phyloP scores from a whole-genome alignment of 768 basidiomycete species.

The Ramaria sp. region DNA sequence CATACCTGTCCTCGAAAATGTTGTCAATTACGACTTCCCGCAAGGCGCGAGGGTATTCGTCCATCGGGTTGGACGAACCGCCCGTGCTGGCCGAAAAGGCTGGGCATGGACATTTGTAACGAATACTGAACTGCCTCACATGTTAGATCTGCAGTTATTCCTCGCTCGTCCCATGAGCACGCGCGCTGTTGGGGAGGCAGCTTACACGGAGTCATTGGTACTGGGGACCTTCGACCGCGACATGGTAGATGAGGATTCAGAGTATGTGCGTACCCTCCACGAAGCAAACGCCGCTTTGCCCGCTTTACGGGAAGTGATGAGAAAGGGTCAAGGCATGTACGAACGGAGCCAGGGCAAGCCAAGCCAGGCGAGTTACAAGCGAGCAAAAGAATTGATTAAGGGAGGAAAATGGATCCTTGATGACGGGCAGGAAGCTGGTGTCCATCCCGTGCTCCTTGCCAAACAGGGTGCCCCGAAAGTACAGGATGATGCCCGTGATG shows the following conservation, averaged over 20 bases:
- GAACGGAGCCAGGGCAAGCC: constrained; percentile 91
- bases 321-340: constrained; percentile 85
- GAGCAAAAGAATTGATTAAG: constrained; percentile 81
- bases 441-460: constrained; percentile 58
- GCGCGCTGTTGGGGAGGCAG: constrained; percentile 43
- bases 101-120: constrained; percentile 97
- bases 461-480: constrained; percentile 23
- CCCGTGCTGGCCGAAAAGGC: constrained; percentile 87
- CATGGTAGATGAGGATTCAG: constrained; percentile 71
- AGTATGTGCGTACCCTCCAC: constrained; percentile 62
- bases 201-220: constrained; percentile 62
- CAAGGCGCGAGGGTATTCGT: constrained; percentile 89
- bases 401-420: constrained; percentile 60
- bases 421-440: constrained; percentile 38
- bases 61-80: constrained; percentile 94
- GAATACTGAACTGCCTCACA: constrained; percentile 74
- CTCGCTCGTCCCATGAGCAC: constrained; percentile 66
- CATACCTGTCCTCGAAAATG: constrained; percentile 92
- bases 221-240: constrained; percentile 79
- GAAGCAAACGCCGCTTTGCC: constrained; percentile 53
- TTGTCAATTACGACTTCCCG: constrained; percentile 97
- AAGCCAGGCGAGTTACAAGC: constrained; percentile 70
- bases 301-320: constrained; percentile 70
- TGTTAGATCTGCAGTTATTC: constrained; percentile 90
- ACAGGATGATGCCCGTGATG: constrained; percentile 47